Conservation (phyloP, 768 basidiomycete species). For the Trametes villosa region DNA sequence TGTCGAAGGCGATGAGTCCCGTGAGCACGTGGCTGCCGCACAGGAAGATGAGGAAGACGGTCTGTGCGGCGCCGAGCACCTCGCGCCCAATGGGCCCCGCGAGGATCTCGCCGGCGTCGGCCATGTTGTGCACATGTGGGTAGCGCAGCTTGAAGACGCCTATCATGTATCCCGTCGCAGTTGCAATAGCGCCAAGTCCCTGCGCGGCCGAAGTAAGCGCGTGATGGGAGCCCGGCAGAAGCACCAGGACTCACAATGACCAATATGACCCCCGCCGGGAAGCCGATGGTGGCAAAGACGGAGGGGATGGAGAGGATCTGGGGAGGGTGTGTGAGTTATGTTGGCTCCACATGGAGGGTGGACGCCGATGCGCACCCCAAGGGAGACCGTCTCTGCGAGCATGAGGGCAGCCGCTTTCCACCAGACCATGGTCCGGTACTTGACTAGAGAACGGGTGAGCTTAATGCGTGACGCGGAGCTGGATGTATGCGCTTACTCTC, state of each 20-base stretch:
- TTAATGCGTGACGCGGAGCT: no score
- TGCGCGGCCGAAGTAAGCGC: conserved; percentile 1
- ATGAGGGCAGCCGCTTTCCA: conserved; percentile 39
- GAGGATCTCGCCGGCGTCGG: conserved; percentile 36
- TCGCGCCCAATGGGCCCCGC: conserved; percentile 36
- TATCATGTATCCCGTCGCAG: conserved; percentile 33
- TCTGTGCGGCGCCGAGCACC: conserved; percentile 35
- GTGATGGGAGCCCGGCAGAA: background rate
- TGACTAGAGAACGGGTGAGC: conserved; percentile 22
- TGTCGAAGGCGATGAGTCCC: conserved; percentile 37
- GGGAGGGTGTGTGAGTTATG: background rate
- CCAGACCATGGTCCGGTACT: conserved; percentile 38
- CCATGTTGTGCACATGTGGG: conserved; percentile 40
- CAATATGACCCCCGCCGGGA: conserved; percentile 34
- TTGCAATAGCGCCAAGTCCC: conserved; percentile 32
- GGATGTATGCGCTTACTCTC: conserved; percentile 25
- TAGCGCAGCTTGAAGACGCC: conserved; percentile 37
- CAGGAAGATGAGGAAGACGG: conserved; percentile 35
- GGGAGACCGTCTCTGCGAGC: conserved; percentile 37
- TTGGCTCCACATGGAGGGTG: background rate
- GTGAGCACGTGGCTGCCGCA: conserved; percentile 38
- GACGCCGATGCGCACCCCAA: conserved; percentile 31
- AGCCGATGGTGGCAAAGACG: conserved; percentile 33
- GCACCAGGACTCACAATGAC: conserved; percentile 25
- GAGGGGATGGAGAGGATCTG: conserved; percentile 36